Evolutionary conservation across 2,329 filamentous ascomycete species (phyloP), one percentile per base, ranked within the genome.

Genomic region (Hymenoscyphus infarciens): DNA sequence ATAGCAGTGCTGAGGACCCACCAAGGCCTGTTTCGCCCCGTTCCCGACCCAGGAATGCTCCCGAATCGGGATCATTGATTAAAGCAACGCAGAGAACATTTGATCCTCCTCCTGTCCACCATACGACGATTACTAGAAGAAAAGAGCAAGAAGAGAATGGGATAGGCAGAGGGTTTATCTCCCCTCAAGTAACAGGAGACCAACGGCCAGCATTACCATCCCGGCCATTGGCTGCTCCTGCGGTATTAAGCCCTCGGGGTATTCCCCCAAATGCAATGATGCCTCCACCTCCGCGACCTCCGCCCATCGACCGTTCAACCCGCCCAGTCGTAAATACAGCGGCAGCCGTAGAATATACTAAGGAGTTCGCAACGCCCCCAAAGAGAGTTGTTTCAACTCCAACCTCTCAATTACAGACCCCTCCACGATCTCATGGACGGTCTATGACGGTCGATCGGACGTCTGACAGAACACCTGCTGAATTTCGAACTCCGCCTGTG

Each of bases 81-180:
- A 65, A 67, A 35, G 64, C 67, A 15, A 58, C 59, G 64, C 62
- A 69, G 67, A 64, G 66, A 64, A 68, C 68, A 67, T 84, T 79
- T 61, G 82, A 86, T 3, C 80, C 83, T 2, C 82, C 83, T 2
- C 82, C 83, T 0, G 67, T 81, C 4, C 84, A 86, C 68, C 82
- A 79, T 64, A 76, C 81, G 0, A 66, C 82, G 25, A 77, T 74
- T 33, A 78, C 65, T 27, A 80, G 75, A 66, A 77, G 80, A 60
- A 77, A 77, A 64, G 68, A 81, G 39, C 70, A 75, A 4, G 80
- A 81, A 22, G 65, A 69, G 8, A 80, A 81, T 67, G 79, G 76
- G 2, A 64, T 72, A 1, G 68, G 71, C 7, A 79, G 74, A 62
- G 74, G 72, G 3, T 65, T 76, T 5, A 72, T 80, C 5, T 73